These are phyloP conservation scores for Globisporangium solare DNA, from an alignment of 352 stramenopile species.

Conservation along the genomic window DNA sequence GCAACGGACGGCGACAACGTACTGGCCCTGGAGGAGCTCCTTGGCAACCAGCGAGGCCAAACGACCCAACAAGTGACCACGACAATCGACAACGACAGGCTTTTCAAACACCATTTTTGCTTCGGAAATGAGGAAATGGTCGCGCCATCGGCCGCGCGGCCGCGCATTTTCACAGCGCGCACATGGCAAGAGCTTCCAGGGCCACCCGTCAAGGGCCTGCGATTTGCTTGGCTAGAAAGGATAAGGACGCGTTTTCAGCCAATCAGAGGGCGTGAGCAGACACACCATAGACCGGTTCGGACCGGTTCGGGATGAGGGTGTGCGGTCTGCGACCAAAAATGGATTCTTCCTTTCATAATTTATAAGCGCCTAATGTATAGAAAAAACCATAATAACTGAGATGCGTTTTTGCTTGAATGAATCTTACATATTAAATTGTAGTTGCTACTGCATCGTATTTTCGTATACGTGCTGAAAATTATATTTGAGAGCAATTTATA, in stretches of 20 bases:
- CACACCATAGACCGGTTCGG: background rate
- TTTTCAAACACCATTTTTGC: constrained; percentile 93
- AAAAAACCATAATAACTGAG: too few relatives aligned
- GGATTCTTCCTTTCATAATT: background rate
- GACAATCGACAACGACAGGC: constrained; percentile 97
- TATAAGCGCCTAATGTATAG: background rate
- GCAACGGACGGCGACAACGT: constrained; percentile 97
- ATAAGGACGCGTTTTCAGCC: constrained; percentile 1
- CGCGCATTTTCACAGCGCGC: background rate
- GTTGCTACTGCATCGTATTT: too few relatives aligned
- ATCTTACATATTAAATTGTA: background rate
- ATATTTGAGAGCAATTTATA: background rate
- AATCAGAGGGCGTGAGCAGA: background rate
- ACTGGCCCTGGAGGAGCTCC: constrained; percentile 98
- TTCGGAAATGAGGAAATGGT: constrained; percentile 76
- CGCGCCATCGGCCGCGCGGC: background rate
- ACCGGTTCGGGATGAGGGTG: constrained; percentile 4
- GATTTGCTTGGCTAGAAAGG: background rate
- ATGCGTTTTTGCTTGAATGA: too few relatives aligned
- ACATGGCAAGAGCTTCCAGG: constrained; percentile 1
- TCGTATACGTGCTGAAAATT: background rate
- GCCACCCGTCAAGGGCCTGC: constrained; percentile 8
- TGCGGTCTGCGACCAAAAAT: background rate
- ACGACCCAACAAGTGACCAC: constrained; percentile 97
- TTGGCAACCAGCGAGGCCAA: constrained; percentile 98